These are phyloP conservation scores for Luvunga scandens DNA, from an alignment of 345 rosid species.

Conservation along the genomic window DNA sequence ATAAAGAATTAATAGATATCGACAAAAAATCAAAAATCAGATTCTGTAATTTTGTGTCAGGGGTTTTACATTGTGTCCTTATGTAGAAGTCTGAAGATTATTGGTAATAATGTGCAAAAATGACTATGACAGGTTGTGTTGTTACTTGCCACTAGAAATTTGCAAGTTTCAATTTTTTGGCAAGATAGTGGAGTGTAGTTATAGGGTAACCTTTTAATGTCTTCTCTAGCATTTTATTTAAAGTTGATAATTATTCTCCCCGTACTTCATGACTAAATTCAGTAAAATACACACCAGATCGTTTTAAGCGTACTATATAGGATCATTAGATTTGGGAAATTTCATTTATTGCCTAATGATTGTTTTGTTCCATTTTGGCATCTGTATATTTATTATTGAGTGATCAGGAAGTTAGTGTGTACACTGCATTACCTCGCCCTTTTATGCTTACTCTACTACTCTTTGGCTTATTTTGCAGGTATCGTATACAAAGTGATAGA, in stretches of 20 bases:
- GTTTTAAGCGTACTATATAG: background rate
- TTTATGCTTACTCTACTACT: background rate
- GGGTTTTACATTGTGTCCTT: background rate
- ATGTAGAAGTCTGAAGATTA: background rate
- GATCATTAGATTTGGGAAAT: background rate
- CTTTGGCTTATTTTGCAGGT: constrained; percentile 56
- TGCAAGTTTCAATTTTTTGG: background rate
- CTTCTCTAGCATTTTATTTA: background rate
- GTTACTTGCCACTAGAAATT: background rate
- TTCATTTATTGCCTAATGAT: background rate
- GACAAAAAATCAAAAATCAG: background rate
- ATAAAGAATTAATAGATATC: background rate
- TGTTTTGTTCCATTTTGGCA: constrained; percentile 9
- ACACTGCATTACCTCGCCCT: background rate
- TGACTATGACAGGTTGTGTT: background rate
- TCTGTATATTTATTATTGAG: background rate
- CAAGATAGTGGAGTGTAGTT: background rate
- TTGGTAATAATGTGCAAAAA: background rate
- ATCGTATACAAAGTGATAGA: constrained; percentile 84
- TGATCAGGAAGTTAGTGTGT: background rate
- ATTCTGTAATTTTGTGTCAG: background rate
- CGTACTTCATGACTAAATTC: background rate
- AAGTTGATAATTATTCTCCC: background rate
- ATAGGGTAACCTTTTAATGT: background rate
- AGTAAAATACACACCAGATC: background rate